Evolutionary conservation across 352 stramenopile genomes (phyloP), one percentile per base, ranked within the genome.

Genomic region (Phytophthora chlamydospora): DNA sequence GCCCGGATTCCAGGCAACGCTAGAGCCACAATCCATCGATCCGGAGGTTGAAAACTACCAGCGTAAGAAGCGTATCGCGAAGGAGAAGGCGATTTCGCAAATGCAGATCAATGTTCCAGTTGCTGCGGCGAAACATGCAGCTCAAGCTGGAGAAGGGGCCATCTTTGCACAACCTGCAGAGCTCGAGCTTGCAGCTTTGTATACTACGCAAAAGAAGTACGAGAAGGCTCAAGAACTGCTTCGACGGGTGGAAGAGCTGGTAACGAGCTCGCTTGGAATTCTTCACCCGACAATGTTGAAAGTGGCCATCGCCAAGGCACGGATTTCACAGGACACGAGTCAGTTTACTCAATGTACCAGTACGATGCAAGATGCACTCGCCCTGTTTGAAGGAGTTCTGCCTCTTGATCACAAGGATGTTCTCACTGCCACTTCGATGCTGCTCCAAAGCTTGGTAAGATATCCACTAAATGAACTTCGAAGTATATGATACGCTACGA

Each of bases 281-380:
- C 24, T 73, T 27, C 80, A 90, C 46, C 76, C 80, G 8, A 79
- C 78, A 4, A 79, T 86, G 60, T 57, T 91, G 31, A 86, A 89
- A 47, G 68, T 91, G 21, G 53, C 76, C 7, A 73, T 85, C 7
- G 66, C 58, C 7, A 67, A 78, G 8, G 78, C 73, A 1, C 66
- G 57, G 27, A 63, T 82, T 34, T 51, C 49, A 6, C 58, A 83
- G 76, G 73, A 75, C 44, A 83, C 48, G 3, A 34, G 45, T 16
- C 38, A 75, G 6, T 31, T 65, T 65, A 45, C 60, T 12, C 34
- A 46, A 39, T 66, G 67, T 50, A 19, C 60, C 50, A 29, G 50
- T 9, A 53, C 44, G 0, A 38, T 87, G 52, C 42, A 76, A 66
- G 47, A 72, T 16, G 55, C 63, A 3, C 34, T 83, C 9, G 52